Evolutionary conservation across 768 basidiomycete genomes (phyloP).

Genomic region (Mycena galopus): DNA sequence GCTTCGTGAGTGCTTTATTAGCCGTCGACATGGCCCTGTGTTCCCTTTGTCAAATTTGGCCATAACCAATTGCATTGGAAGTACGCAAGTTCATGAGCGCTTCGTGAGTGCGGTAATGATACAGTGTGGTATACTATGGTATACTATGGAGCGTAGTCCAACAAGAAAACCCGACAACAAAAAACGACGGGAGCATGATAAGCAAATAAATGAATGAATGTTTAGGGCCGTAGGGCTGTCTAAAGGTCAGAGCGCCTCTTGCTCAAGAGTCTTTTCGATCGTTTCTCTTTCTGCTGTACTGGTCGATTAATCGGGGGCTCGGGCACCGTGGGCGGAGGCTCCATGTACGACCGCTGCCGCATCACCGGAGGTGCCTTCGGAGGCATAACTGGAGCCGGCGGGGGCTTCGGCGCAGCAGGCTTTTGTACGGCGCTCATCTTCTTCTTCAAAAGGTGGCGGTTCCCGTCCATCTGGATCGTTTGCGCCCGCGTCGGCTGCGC

Average conservation of each 20-base stretch:
- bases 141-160: slow-evolving; percentile 10
- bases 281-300: slow-evolving; percentile 45
- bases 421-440: slow-evolving; percentile 20
- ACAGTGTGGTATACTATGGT: slow-evolving; percentile 14
- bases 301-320: slow-evolving; percentile 32
- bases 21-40: too few species aligned
- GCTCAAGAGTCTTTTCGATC: slow-evolving; percentile 55
- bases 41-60: too few species aligned
- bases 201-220: slow-evolving; percentile 15
- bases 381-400: not conserved
- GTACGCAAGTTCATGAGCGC: slow-evolving; percentile 6
- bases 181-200: slow-evolving; percentile 17
- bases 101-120: slow-evolving; percentile 18
- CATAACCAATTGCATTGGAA: not conserved
- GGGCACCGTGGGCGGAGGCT: slow-evolving; percentile 33
- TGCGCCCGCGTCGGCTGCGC: slow-evolving; percentile 26
- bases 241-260: slow-evolving; percentile 56
- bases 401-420: not conserved
- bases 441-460: slow-evolving; percentile 30
- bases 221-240: slow-evolving; percentile 9
- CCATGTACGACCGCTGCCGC: slow-evolving; percentile 32
- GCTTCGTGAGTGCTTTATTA: slow-evolving; percentile 16
- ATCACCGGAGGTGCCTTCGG: slow-evolving; percentile 19
- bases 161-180: slow-evolving; percentile 14
- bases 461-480: slow-evolving; percentile 32